These are phyloP conservation scores for Colletotrichum paranaense DNA, from an alignment of 2,329 filamentous ascomycete genomes.

Conservation along the genomic window DNA sequence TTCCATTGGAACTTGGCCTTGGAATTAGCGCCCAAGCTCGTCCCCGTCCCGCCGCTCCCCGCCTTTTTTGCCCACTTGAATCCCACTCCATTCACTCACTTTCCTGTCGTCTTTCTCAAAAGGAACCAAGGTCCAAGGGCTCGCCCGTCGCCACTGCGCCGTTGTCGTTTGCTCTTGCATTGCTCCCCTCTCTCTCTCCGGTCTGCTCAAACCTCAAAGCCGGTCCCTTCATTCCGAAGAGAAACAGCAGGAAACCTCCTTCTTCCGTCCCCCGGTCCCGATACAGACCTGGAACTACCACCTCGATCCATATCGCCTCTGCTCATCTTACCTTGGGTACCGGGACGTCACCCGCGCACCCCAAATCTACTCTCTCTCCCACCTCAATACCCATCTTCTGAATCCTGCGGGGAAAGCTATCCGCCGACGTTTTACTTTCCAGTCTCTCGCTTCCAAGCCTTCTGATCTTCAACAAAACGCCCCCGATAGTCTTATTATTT, in stretches of 20 bases:
- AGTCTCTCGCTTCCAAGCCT: constrained; percentile 13
- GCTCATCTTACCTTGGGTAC: not conserved
- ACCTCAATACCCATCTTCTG: constrained; percentile 10
- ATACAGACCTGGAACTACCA: constrained; percentile 19
- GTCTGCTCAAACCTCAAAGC: not conserved
- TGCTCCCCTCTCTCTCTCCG: not conserved
- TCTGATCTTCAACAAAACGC: not conserved
- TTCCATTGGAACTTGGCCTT: constrained; percentile 29
- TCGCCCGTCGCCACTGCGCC: constrained; percentile 11
- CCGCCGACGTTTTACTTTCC: constrained; percentile 1
- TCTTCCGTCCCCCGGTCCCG: constrained; percentile 17
- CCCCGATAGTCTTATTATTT: not conserved
- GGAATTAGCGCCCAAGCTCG: constrained; percentile 36
- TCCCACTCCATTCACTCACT: constrained; percentile 22
- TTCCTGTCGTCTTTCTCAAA: constrained; percentile 14
- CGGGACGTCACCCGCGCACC: constrained; percentile 3
- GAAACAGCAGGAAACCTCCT: not conserved
- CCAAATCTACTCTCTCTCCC: not conserved
- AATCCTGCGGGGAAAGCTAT: constrained; percentile 23
- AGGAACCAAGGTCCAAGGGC: constrained; percentile 15
- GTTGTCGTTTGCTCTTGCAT: not conserved
- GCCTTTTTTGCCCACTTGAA: constrained; percentile 28
- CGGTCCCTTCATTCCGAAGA: not conserved
- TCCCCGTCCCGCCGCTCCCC: constrained; percentile 28
- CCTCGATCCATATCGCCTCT: constrained; percentile 17